phyloP scores from a whole-genome alignment of 345 rosid genomes.

The Salix suchowensis region DNA sequence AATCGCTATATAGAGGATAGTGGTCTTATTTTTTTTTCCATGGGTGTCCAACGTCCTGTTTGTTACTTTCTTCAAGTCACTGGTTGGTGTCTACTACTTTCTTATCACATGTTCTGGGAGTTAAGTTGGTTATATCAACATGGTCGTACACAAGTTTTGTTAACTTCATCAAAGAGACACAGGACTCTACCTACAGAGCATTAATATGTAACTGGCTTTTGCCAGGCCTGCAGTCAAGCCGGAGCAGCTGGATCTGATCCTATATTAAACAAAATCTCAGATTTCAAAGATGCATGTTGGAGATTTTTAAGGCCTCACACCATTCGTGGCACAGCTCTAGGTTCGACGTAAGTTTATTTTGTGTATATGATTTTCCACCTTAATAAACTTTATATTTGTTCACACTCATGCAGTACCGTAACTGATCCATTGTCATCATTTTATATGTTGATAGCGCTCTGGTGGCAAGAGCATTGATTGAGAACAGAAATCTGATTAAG shows the following conservation, averaged over 20 bases:
- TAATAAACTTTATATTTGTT: not conserved
- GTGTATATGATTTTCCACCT: not conserved
- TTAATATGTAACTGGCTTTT: constrained; percentile 32
- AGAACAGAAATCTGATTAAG: constrained; percentile 71
- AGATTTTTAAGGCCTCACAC: constrained; percentile 98
- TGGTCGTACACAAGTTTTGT: not conserved
- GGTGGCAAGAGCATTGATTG: constrained; percentile 83
- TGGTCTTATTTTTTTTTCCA: not conserved
- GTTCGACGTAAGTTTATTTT: constrained; percentile 51
- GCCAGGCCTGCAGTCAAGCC: constrained; percentile 65
- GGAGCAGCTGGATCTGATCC: constrained; percentile 88
- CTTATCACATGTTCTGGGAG: not conserved
- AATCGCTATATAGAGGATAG: not conserved
- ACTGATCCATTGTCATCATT: not conserved
- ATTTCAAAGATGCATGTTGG: constrained; percentile 86
- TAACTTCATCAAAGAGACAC: constrained; percentile 15
- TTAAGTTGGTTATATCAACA: not conserved
- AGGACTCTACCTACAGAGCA: not conserved
- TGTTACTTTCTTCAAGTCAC: not conserved
- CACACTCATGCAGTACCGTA: not conserved
- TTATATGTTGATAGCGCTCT: constrained; percentile 58
- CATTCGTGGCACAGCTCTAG: constrained; percentile 87
- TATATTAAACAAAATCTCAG: constrained; percentile 44
- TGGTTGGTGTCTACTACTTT: not conserved
- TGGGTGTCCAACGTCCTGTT: not conserved